Base-by-base conservation (phyloP, 1,284 basidiomycete species). In the Retiboletus fuscus region DNA sequence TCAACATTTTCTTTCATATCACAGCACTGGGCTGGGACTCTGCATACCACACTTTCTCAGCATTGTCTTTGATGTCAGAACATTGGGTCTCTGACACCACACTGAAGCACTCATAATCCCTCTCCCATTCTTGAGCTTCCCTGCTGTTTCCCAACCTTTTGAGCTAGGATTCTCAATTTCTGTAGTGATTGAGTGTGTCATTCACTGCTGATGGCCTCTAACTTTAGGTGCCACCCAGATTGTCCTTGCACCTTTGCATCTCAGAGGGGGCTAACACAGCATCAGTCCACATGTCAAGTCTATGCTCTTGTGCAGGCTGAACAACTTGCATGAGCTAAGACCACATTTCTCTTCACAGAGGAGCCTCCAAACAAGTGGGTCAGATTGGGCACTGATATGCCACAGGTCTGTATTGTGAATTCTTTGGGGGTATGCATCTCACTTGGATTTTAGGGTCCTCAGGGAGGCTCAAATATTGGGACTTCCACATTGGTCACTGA, bases 321-420 rank as follows among this genome's bases (percentile, higher is more conserved):
- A 16, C 46, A 3, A 49, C 18, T 68, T 49, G 67, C 67, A 47
- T 20, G 16, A 20, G 61, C 44, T 16, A 43, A 26, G 3, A 18
- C 61, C 2, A 61, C 15, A 5, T 65, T 66, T 34, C 55, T 24
- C n/a, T 34, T 58, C 34, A 46, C 8, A 1, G 55, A 49, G 44
- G 30, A 67, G 47, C 68, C 68, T 39, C 58, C 49, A 5, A 69
- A 39, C 41, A 69, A 69, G 26, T 16, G 15, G 20, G 24, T 60
- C 8, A 69, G 64, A 67, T 8, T 47, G 15, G 55, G 22, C 16
- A 18, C 43, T 30, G 28, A 66, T 43, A 24, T 39, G 11, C 26
- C 15, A 53, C n/a, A 53, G 34, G 51, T 65, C 7, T 28, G 15
- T 57, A 24, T 20, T 5, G 10, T 44, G 3, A 65, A 46, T 22